Percentiles rank a stretch among this genome's conserved stretches.
Evolutionary conservation across 306 rosid species (phyloP).

Genomic region (Luffa acutangula): DNA sequence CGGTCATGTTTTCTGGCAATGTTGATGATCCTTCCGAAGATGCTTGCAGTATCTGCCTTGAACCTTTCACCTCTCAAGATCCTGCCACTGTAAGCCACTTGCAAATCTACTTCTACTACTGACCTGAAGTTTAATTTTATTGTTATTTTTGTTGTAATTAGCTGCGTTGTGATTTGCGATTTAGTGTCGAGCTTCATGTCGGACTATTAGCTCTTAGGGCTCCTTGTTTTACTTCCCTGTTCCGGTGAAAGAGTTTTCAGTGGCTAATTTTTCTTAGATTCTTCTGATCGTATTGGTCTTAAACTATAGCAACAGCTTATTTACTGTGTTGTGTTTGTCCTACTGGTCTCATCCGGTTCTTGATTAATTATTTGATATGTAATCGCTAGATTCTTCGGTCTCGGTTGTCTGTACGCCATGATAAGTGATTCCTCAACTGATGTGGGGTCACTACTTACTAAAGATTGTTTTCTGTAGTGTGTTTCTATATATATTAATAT

Average conservation of each 20-base stretch:
- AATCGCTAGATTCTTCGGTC: background rate
- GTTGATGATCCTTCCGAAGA: conserved; percentile 49
- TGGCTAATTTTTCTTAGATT: background rate
- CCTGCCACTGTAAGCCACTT: conserved; percentile 56
- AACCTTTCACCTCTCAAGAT: conserved; percentile 52
- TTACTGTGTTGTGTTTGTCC: background rate
- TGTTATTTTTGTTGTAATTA: too few relatives aligned
- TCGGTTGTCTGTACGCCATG: background rate
- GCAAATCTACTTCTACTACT: background rate
- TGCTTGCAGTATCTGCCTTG: conserved; percentile 74
- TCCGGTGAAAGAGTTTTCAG: background rate
- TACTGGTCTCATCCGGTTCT: background rate
- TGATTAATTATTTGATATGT: background rate
- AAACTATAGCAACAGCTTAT: too few relatives aligned
- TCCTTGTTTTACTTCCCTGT: background rate
- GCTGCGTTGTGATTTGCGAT: background rate
- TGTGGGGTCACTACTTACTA: too few relatives aligned
- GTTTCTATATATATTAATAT: too few relatives aligned
- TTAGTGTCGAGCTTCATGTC: background rate
- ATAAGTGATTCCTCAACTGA: background rate
- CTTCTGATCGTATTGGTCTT: too few relatives aligned
- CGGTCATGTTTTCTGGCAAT: conserved; percentile 15
- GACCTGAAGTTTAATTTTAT: too few relatives aligned
- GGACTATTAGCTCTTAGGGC: background rate
- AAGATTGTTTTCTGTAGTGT: too few relatives aligned